phyloP scores from a whole-genome alignment of 352 stramenopile species.

The Globisporangium uncinulatum region DNA sequence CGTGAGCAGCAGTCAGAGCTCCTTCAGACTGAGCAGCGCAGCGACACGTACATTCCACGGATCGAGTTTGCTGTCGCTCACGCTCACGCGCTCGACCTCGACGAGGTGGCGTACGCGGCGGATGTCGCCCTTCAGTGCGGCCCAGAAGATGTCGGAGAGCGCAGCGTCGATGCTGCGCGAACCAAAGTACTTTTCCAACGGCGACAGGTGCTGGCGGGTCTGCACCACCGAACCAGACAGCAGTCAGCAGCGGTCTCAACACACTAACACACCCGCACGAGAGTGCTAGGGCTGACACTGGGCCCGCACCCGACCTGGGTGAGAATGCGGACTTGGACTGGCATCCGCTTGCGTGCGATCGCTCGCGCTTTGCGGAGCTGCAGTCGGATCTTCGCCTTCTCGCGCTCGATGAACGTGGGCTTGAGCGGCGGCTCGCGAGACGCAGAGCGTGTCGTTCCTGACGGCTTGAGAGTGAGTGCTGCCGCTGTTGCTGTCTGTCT shows the following conservation, averaged over 20 bases:
- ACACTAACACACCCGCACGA: neutral
- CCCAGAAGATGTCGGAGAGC: conserved; percentile 67
- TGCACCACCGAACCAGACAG: conserved; percentile 1
- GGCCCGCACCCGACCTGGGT: conserved; percentile 20
- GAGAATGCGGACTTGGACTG: conserved; percentile 61
- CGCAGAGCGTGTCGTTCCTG: neutral
- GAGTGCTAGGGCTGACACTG: neutral
- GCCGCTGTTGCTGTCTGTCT: neutral
- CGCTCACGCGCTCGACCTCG: conserved; percentile 42
- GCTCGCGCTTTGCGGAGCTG: conserved; percentile 43
- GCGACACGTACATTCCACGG: conserved; percentile 48
- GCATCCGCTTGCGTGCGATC: conserved; percentile 53
- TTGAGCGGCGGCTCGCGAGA: conserved; percentile 10
- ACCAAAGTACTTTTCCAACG: conserved; percentile 70
- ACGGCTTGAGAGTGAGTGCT: neutral
- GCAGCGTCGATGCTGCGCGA: conserved; percentile 37
- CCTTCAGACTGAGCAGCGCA: neutral
- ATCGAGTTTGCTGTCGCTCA: conserved; percentile 40
- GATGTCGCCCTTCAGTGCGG: conserved; percentile 56
- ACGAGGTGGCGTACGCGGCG: conserved; percentile 50
- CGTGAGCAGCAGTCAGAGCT: neutral
- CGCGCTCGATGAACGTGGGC: conserved; percentile 39
- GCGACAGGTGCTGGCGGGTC: conserved; percentile 37
- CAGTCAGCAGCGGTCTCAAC: neutral
- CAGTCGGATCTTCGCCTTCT: conserved; percentile 53